Evolutionary conservation across 352 stramenopile genomes (phyloP), one percentile per base, ranked within the genome.

Genomic region (Blastocystis sp.): DNA sequence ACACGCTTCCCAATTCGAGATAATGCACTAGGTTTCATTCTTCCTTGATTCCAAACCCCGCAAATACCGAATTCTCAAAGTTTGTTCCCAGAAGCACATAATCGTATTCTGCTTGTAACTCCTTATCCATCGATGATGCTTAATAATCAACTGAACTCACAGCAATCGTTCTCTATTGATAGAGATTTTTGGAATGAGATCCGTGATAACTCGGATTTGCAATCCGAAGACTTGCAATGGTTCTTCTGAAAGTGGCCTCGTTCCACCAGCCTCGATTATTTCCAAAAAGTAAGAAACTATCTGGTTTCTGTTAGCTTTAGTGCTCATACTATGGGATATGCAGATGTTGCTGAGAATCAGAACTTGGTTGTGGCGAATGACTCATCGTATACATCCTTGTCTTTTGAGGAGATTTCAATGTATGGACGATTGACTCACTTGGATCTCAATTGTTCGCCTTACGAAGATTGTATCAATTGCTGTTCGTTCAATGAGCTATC

Each of bases 11-110:
- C 77, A 12, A 87, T 46, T 58, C 77, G 42, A 12, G 77, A 87
- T 32, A 87, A 42, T 21, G 77, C 77, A 51, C 77, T 87, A 77
- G 71, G 43, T 59, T 37, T 73, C 3, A n/a, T 24, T 19, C 35
- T n/a, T 12, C 54, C 16, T 9, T 2, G 16, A 58, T 7, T n/a
- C 16, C 16, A 66, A 51, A 87, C 77, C 59, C 77, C 12, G 77
- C 77, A 29, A 87, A 65, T 42, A 87, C 77, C 4, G 77, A 87
- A 87, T 87, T 87, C 49, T 87, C 77, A 87, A 87, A 87, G 57
- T 87, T 87, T 32, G 77, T 51, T 74, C 77, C 77, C 16, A 87
- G 56, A 19, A 87, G 54, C 39, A 87, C 54, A 54, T 77, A 87
- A 77, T 87, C 77, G 32, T 46, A 87, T 67, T 87, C 77, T 29